Evolutionary conservation across 139 green algal species (phyloP), one percentile per base, ranked within the genome.

Genomic region (Micromonas commoda): DNA sequence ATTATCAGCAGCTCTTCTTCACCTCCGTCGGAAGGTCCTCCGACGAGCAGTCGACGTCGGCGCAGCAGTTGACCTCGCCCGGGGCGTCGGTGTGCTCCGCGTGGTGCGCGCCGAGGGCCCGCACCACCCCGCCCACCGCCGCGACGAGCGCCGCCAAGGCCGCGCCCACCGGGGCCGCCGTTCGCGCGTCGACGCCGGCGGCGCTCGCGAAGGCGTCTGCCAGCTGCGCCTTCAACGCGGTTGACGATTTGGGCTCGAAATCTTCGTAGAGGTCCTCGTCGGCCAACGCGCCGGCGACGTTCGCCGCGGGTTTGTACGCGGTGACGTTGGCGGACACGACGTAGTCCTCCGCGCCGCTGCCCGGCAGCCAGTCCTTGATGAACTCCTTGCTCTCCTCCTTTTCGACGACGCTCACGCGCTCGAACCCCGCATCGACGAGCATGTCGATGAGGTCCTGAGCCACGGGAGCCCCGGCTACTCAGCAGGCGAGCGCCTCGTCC

Each of bases 281-380:
- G 9, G 45, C 45, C 45, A 57, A 9, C 45, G 45, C 45, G 45
- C 9, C 16, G 9, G 9, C 45, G 45, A 16, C 16, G 9, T 57
- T 57, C 45, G 9, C 45, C 68, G 23, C 5, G 5, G 68, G 34
- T 21, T 75, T 75, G 5, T 13, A 20, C 68, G 68, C 68, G 21
- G 34, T 57, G 21, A 75, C 68, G n/a, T 75, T 29, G 21, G 68
- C 68, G 20, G 32, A 20, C 13, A 75, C 34, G 23, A 75, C 68
- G 68, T 75, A 60, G 16, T 75, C 26, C 35, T 75, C 68, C 20
- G 68, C 68, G 33, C 24, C 60, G 45, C 9, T 23, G 9, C 45
- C 29, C 24, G 68, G 68, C 68, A 75, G 60, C 68, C 68, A 75
- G 20, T 75, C 23, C 35, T 60, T 63, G 68, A 75, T 75, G 68